phyloP scores from a whole-genome alignment of 306 rosid species.

The Rubus parviflorus region DNA sequence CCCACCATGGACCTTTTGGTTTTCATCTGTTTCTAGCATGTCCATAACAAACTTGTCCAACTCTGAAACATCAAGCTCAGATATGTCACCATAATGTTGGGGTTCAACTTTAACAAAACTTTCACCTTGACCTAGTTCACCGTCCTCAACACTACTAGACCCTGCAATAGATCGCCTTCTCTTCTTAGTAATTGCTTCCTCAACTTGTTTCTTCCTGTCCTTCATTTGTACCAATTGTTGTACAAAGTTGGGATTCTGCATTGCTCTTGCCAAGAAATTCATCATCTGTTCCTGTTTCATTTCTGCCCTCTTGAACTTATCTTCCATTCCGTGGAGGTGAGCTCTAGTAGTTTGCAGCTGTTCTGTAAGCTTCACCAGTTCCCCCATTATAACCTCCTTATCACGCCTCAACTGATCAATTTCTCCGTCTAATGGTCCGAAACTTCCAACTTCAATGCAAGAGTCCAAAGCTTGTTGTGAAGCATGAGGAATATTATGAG shows the following conservation, averaged over 20 bases:
- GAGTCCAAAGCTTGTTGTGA: constrained; percentile 48
- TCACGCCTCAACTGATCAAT: constrained; percentile 59
- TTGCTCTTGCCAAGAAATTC: constrained; percentile 72
- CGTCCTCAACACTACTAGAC: constrained; percentile 32
- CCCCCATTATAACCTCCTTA: constrained; percentile 62
- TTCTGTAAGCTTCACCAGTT: constrained; percentile 70
- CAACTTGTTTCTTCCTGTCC: constrained; percentile 51
- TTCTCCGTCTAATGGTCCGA: constrained; percentile 59
- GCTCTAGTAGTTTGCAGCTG: constrained; percentile 53
- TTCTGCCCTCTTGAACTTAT: constrained; percentile 54
- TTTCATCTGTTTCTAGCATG: constrained; percentile 21
- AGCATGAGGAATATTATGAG: constrained; percentile 29
- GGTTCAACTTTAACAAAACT: constrained; percentile 41
- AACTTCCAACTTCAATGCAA: constrained; percentile 67
- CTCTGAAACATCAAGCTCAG: constrained; percentile 36
- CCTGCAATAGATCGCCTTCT: constrained; percentile 56
- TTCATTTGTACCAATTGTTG: constrained; percentile 53
- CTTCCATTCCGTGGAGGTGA: constrained; percentile 57
- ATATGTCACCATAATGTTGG: constrained; percentile 13
- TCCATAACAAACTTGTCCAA: constrained; percentile 31
- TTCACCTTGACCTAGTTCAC: constrained; percentile 29
- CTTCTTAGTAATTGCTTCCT: constrained; percentile 46
- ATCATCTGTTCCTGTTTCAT: constrained; percentile 62
- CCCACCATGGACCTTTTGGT: constrained; percentile 5
- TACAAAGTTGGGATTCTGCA: constrained; percentile 57